Evolutionary conservation across 73 alveolate genomes (phyloP), one percentile per base, ranked within the genome.

Genomic region (Paramecium pentaurelia): DNA sequence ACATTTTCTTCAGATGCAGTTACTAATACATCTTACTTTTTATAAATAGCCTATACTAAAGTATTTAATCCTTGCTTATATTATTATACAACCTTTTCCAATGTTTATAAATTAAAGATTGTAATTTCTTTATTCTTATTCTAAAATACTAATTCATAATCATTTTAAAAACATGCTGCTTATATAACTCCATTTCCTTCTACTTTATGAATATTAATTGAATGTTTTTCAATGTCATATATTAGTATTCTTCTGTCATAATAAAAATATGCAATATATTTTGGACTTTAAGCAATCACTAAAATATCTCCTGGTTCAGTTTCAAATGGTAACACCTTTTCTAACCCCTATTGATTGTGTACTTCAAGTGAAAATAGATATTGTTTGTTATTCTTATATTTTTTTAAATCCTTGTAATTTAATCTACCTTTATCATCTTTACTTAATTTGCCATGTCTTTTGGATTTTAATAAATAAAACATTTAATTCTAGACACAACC

Each of bases 241-340:
- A 22, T 6, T 34, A 73, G 42, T 73, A 73, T 20, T 73, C 87
- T 73, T 73, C 87, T 73, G 20, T 73, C 87, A 37, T 73, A 34
- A 73, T 73, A 73, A 73, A 73, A 34, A 73, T 73, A 73, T 8
- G 87, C 87, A 9, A 73, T 30, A 37, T 73, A 73, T 37, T 73
- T 40, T 1, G 60, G 34, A 40, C 87, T 37, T 73, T 73, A 36
- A 36, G 87, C 87, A 64, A 64, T 34, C 25, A 73, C 34, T 73
- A 73, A 37, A 73, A 73, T 73, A 40, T 37, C 60, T 36, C 58
- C 87, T 38, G 54, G 37, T 37, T 73, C 54, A 0, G 87, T 34
- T 73, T 32, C 84, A 32, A 34, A 34, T 6, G 47, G 49, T n/a
- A 22, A 22, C 0, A 75, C 49, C 34, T 44, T 42, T 80, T 80